phyloP scores from a whole-genome alignment of 192 early-diverging fungal genomes.

The Backusella parvicylindrica region DNA sequence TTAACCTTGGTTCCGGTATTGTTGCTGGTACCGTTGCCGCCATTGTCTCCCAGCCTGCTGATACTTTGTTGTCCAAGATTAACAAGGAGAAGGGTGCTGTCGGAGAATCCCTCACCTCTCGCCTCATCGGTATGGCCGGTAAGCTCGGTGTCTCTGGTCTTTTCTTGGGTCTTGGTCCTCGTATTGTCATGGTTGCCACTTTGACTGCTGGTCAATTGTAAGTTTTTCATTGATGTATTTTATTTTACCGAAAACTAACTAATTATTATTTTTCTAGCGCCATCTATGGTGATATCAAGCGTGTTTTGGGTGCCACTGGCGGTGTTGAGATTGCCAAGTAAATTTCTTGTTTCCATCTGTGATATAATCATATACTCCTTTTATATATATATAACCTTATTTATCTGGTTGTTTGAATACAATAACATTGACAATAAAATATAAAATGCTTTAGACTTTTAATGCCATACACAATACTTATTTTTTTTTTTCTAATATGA shows the following conservation, averaged over 20 bases:
- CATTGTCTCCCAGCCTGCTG: slow-evolving; percentile 65
- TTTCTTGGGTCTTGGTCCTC: slow-evolving; percentile 59
- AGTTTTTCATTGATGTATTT: neutral
- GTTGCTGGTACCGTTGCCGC: slow-evolving; percentile 68
- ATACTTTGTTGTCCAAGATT: slow-evolving; percentile 69
- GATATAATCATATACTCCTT: slow-evolving; percentile 5
- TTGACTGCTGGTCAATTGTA: slow-evolving; percentile 63
- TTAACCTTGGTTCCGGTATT: slow-evolving; percentile 56
- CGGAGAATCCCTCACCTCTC: slow-evolving; percentile 54
- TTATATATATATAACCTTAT: slow-evolving; percentile 6
- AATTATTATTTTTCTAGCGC: slow-evolving; percentile 24
- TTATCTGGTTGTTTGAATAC: slow-evolving; percentile 7
- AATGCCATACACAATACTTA: neutral
- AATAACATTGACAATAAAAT: slow-evolving; percentile 1
- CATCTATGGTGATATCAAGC: slow-evolving; percentile 62
- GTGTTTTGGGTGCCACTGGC: slow-evolving; percentile 57
- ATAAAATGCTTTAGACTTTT: neutral
- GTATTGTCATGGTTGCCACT: slow-evolving; percentile 67
- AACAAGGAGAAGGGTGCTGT: slow-evolving; percentile 65
- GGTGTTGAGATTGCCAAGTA: slow-evolving; percentile 50
- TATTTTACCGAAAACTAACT: neutral
- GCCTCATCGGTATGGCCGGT: slow-evolving; percentile 39
- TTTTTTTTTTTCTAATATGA: neutral
- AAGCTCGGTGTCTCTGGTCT: slow-evolving; percentile 53
- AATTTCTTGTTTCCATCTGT: neutral